Base-by-base conservation (phyloP, 1,139 yeast species). In the Yamadazyma trypodendri region DNA sequence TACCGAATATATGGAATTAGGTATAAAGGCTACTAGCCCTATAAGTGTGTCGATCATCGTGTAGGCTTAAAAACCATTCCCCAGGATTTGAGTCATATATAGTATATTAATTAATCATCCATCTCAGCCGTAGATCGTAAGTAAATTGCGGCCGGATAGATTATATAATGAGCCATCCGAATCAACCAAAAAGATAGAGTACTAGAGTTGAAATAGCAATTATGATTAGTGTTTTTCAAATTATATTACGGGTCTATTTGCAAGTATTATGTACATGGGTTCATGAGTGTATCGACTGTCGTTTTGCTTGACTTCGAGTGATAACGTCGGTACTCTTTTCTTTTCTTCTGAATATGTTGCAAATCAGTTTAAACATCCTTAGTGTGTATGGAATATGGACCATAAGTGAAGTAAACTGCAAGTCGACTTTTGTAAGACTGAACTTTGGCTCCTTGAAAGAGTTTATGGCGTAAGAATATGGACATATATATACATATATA, bases 281-380 rank as follows among this genome's bases (percentile, higher is more conserved):
- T 18, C 24, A n/a, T 23, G 6, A n/a, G 10, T 12, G 12, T 12
- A 15, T 13, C 9, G 8, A 14, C 17, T 31, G 33, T 17, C 35
- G 32, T 28, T 38, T 44, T 6, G 47, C 48, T 20, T 43, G 45
- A 8, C 36, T 37, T 32, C 48, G 29, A 6, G 44, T 44, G 15
- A 44, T 30, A 3, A 42, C 20, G 10, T 12, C 17, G 9, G 16
- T 20, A 18, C 5, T 14, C 20, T 18, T 25, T 15, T 29, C 36
- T 24, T 25, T 32, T 23, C 11, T 23, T 16, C 23, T 29, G 14
- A 28, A 29, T 10, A 15, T 12, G 6, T 18, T 18, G 8, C 21
- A 18, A 18, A 18, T 6, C 21, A 23, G n/a, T 23, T 23, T 23
- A 5, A 23, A 23, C 25, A 23, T 10, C 29, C 29, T 14, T 14